Conservation (phyloP, 192 early-diverging fungal species). For the Mortierella antarctica region DNA sequence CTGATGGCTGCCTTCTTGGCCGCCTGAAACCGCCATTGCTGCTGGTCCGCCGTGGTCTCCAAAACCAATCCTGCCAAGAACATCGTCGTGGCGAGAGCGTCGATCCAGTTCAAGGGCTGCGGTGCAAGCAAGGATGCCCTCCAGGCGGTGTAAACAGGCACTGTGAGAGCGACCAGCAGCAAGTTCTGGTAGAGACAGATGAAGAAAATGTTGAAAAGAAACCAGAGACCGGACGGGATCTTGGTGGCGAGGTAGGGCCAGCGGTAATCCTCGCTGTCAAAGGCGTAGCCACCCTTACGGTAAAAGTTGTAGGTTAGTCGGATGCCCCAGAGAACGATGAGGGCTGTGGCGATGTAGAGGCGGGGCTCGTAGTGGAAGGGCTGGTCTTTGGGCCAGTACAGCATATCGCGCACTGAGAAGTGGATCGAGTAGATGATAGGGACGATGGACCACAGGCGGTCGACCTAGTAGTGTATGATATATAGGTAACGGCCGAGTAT, state of each 20-base stretch:
- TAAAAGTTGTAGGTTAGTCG: constrained; percentile 85
- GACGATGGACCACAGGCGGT: constrained; percentile 81
- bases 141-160: constrained; percentile 62
- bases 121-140: constrained; percentile 1
- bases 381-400: constrained; percentile 34
- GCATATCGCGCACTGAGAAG: constrained; percentile 61
- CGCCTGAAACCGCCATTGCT: constrained; percentile 82
- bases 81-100: constrained; percentile 54
- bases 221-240: constrained; percentile 22
- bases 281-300: constrained; percentile 79
- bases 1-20: constrained; percentile 59
- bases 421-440: constrained; percentile 72
- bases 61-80: constrained; percentile 61
- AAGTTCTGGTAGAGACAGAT: constrained; percentile 79
- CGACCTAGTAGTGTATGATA: constrained; percentile 56
- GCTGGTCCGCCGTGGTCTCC: constrained; percentile 83
- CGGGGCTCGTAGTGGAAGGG: constrained; percentile 25
- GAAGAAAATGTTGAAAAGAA: constrained; percentile 76
- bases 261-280: constrained; percentile 80
- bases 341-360: constrained; percentile 45
- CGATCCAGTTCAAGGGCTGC: constrained; percentile 53
- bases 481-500: not conserved
- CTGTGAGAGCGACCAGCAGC: constrained; percentile 69
- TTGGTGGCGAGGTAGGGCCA: constrained; percentile 63
- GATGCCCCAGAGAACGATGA: constrained; percentile 75